Conservation (phyloP, 768 basidiomycete genomes). For the Dictyophora rubrovolvata region DNA sequence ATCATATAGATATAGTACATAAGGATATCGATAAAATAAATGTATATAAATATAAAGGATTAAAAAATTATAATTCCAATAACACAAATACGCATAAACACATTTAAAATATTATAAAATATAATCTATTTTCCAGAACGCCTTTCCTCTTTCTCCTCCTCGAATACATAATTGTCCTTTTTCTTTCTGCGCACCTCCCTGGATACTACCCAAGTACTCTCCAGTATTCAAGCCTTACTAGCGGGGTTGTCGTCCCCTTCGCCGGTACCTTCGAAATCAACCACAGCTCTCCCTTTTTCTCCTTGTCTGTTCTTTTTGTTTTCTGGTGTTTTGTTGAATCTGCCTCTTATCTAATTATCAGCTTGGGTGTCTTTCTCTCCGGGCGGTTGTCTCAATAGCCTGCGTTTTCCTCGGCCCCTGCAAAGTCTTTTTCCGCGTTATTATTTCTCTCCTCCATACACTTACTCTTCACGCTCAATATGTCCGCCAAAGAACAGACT, state of each 20-base stretch:
- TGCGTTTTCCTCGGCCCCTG: background rate
- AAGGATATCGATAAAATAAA: background rate
- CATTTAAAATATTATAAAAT: background rate
- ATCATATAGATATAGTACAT: background rate
- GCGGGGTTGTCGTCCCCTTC: background rate
- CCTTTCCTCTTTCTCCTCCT: background rate
- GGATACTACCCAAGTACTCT: background rate
- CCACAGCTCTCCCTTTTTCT: background rate
- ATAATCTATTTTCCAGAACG: background rate
- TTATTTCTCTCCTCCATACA: background rate
- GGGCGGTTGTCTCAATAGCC: background rate
- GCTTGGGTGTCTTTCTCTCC: no score
- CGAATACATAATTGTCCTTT: background rate
- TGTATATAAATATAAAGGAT: background rate
- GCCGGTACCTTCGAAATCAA: background rate
- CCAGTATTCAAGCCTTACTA: background rate
- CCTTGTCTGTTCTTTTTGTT: background rate
- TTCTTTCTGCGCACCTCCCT: background rate
- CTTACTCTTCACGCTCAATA: background rate
- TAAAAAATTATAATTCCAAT: background rate
- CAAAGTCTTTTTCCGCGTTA: background rate
- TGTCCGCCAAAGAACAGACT: conserved; percentile 33
- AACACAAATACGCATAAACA: background rate
- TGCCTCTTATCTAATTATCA: no score
- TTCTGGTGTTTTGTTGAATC: background rate